Evolutionary conservation across 2,329 filamentous ascomycete genomes (phyloP), one percentile per base, ranked within the genome.

Genomic region (Penicillium sp.): DNA sequence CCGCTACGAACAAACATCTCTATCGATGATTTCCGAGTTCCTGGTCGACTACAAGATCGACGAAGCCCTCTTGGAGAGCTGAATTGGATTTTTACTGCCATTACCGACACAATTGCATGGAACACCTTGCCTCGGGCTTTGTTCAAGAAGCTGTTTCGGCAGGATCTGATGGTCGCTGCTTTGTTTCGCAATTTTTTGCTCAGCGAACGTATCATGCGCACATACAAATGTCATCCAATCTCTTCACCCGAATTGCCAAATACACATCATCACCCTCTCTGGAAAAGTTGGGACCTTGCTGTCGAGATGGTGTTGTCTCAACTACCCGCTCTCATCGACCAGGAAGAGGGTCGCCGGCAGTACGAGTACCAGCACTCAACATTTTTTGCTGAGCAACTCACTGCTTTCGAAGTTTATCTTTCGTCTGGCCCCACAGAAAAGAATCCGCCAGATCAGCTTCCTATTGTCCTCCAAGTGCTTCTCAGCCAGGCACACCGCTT

Each of bases 21-120:
- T 2, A 84, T 93, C 4, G 90, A 94, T 57, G 84, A 93, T 63
- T 92, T 93, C 39, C 89, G 91, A 72, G 88, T 99, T 16, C 92
- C 93, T 2, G 94, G 94, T 32, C 87, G 91, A 58, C 83, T 97
- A 39, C 93, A 96, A 68, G 94, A 99, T 74, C 84, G 94, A 56
- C 83, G 94, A 67, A 97, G 94, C 46, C 94, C 94, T 8, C 81
- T 99, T 32, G 94, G 94, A 58, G 94, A 99, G 75, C 79, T 99
- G 13, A 99, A 99, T 68, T 99, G 94, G 94, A 99, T 99, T 34
- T 97, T 99, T 69, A 99, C 94, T 0, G 94, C 94, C 51, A 97
- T 99, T 61, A 99, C 94, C 0, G 94, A 99, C 70, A 97, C 93
- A 1, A 99, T 99, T 66, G 94, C 94, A 0, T 99, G 94, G 94